Percentiles rank a stretch among this genome's conserved stretches.
Conservation (phyloP, 106 monocot species). For the Alisma plantagoaquatica region DNA sequence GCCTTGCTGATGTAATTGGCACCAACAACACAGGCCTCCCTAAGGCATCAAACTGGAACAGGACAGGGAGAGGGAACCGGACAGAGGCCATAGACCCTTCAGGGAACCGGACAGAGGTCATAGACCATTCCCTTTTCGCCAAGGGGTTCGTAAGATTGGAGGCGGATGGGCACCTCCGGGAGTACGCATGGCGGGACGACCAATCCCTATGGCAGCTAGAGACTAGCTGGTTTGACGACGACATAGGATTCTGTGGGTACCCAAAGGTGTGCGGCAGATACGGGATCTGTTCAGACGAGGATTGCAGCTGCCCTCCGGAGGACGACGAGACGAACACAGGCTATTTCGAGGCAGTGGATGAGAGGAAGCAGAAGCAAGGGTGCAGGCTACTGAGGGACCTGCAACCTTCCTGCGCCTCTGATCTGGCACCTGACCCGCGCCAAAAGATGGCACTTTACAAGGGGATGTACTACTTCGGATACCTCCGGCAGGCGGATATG, state of each 20-base stretch:
- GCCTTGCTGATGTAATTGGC: too few relatives aligned
- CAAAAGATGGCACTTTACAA: neutral
- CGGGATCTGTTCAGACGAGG: neutral
- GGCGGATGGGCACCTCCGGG: neutral
- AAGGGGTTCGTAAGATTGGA: conserved; percentile 1
- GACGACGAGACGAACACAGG: neutral
- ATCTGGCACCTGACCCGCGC: neutral
- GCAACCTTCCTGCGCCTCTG: too few relatives aligned
- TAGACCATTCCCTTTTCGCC: too few relatives aligned
- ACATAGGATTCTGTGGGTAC: neutral
- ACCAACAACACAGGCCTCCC: too few relatives aligned
- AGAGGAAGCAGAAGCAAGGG: neutral
- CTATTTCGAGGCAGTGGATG: neutral
- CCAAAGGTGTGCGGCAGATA: neutral
- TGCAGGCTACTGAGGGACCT: neutral
- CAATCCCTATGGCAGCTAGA: neutral
- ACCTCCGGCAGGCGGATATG: neutral
- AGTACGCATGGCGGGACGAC: neutral
- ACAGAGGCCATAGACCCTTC: too few relatives aligned
- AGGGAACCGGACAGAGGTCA: too few relatives aligned
- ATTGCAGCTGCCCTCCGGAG: neutral
- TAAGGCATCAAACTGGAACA: too few relatives aligned
- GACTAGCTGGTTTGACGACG: neutral
- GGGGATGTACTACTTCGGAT: neutral
- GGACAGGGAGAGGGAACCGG: too few relatives aligned